These are phyloP conservation scores for Escallonia rubra DNA, from an alignment of 129 eudicot genomes.

Conservation along the genomic window DNA sequence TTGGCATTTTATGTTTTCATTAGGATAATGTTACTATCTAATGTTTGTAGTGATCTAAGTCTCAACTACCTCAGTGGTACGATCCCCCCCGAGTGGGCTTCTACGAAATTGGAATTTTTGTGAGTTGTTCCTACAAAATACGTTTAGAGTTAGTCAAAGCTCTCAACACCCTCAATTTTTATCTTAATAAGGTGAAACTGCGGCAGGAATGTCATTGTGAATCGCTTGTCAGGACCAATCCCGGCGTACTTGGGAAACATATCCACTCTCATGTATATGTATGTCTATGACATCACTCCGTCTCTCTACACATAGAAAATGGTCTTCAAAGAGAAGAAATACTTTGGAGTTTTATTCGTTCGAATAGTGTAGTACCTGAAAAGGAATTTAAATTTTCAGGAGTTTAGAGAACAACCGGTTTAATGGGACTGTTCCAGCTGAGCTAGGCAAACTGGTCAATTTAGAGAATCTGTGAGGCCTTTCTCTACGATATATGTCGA, in stretches of 20 bases:
- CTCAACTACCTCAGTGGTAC: slow-evolving; percentile 58
- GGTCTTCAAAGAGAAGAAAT: not conserved
- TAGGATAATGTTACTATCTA: not conserved
- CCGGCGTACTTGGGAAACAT: slow-evolving; percentile 57
- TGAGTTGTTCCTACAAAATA: slow-evolving; percentile 20
- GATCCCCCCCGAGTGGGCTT: slow-evolving; percentile 68
- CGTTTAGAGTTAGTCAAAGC: not conserved
- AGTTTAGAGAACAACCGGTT: slow-evolving; percentile 50
- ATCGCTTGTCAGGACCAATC: slow-evolving; percentile 65
- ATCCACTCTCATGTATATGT: slow-evolving; percentile 42
- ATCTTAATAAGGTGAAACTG: not conserved
- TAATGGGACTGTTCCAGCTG: slow-evolving; percentile 51
- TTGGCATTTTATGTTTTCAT: not conserved
- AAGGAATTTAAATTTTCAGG: slow-evolving; percentile 27
- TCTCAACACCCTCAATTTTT: not conserved
- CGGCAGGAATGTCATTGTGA: slow-evolving; percentile 35
- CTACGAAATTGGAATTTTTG: slow-evolving; percentile 41
- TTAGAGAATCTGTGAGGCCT: slow-evolving; percentile 37
- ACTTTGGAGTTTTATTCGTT: not conserved
- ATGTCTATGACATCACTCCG: slow-evolving; percentile 26
- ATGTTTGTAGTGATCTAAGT: slow-evolving; percentile 40
- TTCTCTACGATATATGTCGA: no score
- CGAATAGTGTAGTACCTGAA: not conserved
- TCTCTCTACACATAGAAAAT: not conserved
- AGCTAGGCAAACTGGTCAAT: slow-evolving; percentile 48